Conservation (phyloP, 2,329 filamentous ascomycete genomes). For the Ascochyta pisi region DNA sequence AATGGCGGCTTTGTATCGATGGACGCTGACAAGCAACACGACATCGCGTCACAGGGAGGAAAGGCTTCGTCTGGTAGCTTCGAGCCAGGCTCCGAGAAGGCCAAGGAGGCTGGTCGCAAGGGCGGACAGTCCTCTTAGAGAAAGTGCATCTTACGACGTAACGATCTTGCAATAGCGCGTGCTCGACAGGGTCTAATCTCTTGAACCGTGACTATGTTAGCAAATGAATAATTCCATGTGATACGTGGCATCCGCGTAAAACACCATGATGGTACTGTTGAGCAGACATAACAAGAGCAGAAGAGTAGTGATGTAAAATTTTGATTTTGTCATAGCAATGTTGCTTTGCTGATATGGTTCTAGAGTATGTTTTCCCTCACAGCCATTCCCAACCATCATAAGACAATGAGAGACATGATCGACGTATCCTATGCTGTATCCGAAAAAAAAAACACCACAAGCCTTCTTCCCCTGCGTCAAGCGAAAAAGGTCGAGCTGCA, state of each 20-base stretch:
- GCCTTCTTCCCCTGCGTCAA: slow-evolving; percentile 8
- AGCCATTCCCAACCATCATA: neutral
- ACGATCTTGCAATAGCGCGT: neutral
- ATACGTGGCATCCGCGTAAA: neutral
- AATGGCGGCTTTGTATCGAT: slow-evolving; percentile 48
- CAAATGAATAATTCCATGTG: neutral
- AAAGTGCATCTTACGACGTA: neutral
- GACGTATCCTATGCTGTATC: neutral
- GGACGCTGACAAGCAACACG: slow-evolving; percentile 48
- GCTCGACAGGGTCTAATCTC: neutral
- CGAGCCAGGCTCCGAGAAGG: slow-evolving; percentile 60
- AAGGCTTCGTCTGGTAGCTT: slow-evolving; percentile 63
- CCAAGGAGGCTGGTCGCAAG: slow-evolving; percentile 62
- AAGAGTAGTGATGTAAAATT: neutral
- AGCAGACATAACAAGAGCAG: neutral
- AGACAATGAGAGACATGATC: slow-evolving; percentile 2
- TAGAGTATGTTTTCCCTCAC: neutral
- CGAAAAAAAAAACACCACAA: slow-evolving; percentile 2
- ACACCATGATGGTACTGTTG: neutral
- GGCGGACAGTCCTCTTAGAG: slow-evolving; percentile 49
- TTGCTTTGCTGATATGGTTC: slow-evolving; percentile 3
- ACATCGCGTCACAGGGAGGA: slow-evolving; percentile 64
- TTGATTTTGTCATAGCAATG: slow-evolving; percentile 8
- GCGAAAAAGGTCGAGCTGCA: slow-evolving; percentile 5
- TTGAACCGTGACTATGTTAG: neutral